Base-by-base conservation (phyloP, 495 filamentous ascomycete species). In the Penicillium subrubescens region DNA sequence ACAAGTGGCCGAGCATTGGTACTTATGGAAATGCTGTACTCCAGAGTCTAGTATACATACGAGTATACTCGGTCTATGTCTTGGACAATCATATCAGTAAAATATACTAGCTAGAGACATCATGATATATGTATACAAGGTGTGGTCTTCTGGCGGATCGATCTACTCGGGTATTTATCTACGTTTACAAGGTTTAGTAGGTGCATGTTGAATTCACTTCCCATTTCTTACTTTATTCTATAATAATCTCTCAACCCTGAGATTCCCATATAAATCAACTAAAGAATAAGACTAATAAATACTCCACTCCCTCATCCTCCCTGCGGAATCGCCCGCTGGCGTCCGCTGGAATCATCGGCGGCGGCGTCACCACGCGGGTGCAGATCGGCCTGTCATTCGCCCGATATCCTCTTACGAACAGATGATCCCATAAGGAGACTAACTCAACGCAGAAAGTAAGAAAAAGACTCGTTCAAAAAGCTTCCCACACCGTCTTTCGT, bases 301-400 rank as follows among this genome's bases (percentile, higher is more conserved):
- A 44, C 19, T 21, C 43, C 43, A 44, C 41, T 44, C 15, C 6
- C 8, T 11, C 15, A 23, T 23, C 10, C 44, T 34, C 37, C 37
- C 37, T n/a, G 39, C 39, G 52, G 41, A 54, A 35, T 56, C 52
- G 19, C 31, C 51, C 31, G 50, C 43, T 53, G 43, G 19, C 37
- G 59, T 54, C 41, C 25, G 25, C 25, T 34, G 19, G 62, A 64
- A 64, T 60, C 62, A 59, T n/a, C 37, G 50, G 56, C 31, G 58
- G 25, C 48, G 27, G 27, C 39, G 39, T 50, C 60, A 52, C 84
- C 43, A 89, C 81, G 57, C 94, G 82, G 65, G 89, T 87, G 23
- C 84, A 83, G 15, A 86, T 54, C 48, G 70, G 39, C n/a, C 65
- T 70, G 68, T 73, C 69, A 80, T 80, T 80, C 75, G 77, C 65